These are phyloP conservation scores for Chrysophaeum taylorii DNA, from an alignment of 352 stramenopile species.

Conservation along the genomic window DNA sequence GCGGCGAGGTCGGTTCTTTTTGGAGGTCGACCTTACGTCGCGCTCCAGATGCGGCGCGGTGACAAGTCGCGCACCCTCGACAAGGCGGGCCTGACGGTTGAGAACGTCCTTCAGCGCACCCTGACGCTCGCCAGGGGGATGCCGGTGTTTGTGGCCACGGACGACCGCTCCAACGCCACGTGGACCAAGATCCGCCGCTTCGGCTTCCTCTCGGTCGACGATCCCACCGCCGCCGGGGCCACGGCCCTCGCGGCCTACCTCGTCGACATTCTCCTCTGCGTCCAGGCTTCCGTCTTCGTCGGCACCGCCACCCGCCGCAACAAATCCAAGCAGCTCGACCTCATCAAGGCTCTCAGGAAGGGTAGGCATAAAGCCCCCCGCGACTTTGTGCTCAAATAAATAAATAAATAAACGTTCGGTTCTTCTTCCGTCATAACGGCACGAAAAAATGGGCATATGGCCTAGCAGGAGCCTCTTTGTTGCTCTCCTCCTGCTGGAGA, in stretches of 20 bases:
- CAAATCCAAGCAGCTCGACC: conserved; percentile 6
- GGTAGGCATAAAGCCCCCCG: no score
- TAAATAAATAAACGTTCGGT: no score
- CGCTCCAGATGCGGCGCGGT: conserved; percentile 1
- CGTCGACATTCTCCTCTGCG: conserved; percentile 7
- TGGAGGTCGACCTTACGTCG: background rate
- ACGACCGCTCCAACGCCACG: background rate
- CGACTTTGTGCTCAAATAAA: no score
- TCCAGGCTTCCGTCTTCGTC: background rate
- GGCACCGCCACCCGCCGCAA: background rate
- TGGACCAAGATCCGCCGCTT: background rate
- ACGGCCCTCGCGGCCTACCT: background rate
- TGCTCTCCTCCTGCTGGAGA: no score
- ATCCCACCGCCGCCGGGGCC: background rate
- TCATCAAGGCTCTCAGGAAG: conserved; percentile 1
- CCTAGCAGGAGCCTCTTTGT: no score
- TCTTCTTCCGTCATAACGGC: no score
- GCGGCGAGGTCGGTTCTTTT: background rate
- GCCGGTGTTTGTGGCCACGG: conserved; percentile 5
- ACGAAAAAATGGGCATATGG: no score
- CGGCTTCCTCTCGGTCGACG: conserved; percentile 6
- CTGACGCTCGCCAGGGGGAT: background rate
- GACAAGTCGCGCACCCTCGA: background rate
- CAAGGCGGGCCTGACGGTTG: background rate
- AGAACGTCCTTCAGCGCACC: background rate